These are phyloP conservation scores for Penicillium verhagenii DNA, from an alignment of 495 filamentous ascomycete species.

Conservation along the genomic window DNA sequence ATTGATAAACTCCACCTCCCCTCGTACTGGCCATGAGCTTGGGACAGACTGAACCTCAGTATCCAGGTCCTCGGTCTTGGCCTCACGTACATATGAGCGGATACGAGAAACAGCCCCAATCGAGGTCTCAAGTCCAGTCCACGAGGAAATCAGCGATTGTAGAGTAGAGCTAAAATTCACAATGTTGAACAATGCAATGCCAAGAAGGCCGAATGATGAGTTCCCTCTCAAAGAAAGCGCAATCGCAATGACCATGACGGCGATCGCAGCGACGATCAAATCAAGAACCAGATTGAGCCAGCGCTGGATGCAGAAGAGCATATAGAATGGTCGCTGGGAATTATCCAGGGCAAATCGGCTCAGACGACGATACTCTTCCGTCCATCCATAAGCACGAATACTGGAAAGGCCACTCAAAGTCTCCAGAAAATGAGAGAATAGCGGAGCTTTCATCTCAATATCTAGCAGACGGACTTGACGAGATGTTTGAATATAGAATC, in stretches of 20 bases:
- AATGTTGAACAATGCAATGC: slow-evolving; percentile 32
- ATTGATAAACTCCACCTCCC: slow-evolving; percentile 16
- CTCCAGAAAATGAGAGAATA: slow-evolving; percentile 72
- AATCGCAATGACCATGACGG: slow-evolving; percentile 46
- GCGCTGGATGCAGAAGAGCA: slow-evolving; percentile 63
- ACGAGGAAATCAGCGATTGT: slow-evolving; percentile 20
- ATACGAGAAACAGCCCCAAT: slow-evolving; percentile 32
- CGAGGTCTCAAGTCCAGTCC: slow-evolving; percentile 31
- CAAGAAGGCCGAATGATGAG: slow-evolving; percentile 21
- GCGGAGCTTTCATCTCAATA: slow-evolving; percentile 55
- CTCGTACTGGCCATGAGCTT: slow-evolving; percentile 20
- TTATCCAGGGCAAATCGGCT: slow-evolving; percentile 60
- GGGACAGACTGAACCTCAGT: slow-evolving; percentile 16
- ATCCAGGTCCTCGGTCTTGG: slow-evolving; percentile 19
- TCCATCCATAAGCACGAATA: slow-evolving; percentile 70
- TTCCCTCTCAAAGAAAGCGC: slow-evolving; percentile 21
- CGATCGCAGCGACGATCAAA: slow-evolving; percentile 57
- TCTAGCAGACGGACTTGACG: slow-evolving; percentile 59
- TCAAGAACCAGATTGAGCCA: slow-evolving; percentile 70
- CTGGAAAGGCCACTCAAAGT: slow-evolving; percentile 64
- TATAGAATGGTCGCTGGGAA: slow-evolving; percentile 54
- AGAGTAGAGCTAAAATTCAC: slow-evolving; percentile 30
- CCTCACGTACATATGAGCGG: slow-evolving; percentile 17
- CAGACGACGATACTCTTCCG: slow-evolving; percentile 52
- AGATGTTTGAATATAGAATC: slow-evolving; percentile 33